phyloP scores from a whole-genome alignment of 148 eudicot species.

The Fagopyrum esculentum region DNA sequence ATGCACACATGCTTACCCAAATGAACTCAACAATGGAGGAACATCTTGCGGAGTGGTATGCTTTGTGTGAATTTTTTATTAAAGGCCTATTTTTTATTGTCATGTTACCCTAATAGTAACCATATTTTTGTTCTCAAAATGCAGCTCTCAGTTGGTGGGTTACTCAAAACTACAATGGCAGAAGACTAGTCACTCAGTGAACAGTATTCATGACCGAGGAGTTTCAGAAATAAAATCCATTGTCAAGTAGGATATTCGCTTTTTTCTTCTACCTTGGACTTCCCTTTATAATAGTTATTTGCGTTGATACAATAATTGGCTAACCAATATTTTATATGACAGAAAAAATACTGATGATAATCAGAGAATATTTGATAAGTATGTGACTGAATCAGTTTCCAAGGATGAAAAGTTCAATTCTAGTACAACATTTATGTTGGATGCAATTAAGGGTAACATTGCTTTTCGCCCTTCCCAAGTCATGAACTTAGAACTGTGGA shows the following conservation, averaged over 20 bases:
- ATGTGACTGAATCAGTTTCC: conserved; percentile 29
- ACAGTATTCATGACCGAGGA: conserved; percentile 27
- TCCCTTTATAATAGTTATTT: not conserved
- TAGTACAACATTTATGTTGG: conserved; percentile 23
- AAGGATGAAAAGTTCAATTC: conserved; percentile 37
- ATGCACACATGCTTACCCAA: conserved; percentile 50
- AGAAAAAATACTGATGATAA: conserved; percentile 37
- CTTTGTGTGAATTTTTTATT: conserved; percentile 11
- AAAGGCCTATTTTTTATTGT: not conserved
- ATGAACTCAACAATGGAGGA: conserved; percentile 40
- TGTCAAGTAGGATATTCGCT: conserved; percentile 25
- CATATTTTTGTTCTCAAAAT: not conserved
- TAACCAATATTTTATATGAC: conserved; percentile 18
- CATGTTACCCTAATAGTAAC: not conserved
- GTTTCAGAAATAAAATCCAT: conserved; percentile 30
- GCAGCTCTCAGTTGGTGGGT: conserved; percentile 43
- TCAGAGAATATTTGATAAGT: conserved; percentile 25
- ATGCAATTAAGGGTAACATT: conserved; percentile 40
- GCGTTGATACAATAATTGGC: not conserved
- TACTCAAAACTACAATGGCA: conserved; percentile 43
- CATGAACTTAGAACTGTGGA: not conserved
- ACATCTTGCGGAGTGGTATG: conserved; percentile 60
- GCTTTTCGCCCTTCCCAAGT: not conserved
- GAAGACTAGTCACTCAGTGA: conserved; percentile 32
- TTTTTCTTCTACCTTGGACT: not conserved